Percentiles rank a stretch among this genome's conserved stretches.
These are phyloP conservation scores for Blastobotrys parvus DNA, from an alignment of 805 yeast species.

Conservation along the genomic window DNA sequence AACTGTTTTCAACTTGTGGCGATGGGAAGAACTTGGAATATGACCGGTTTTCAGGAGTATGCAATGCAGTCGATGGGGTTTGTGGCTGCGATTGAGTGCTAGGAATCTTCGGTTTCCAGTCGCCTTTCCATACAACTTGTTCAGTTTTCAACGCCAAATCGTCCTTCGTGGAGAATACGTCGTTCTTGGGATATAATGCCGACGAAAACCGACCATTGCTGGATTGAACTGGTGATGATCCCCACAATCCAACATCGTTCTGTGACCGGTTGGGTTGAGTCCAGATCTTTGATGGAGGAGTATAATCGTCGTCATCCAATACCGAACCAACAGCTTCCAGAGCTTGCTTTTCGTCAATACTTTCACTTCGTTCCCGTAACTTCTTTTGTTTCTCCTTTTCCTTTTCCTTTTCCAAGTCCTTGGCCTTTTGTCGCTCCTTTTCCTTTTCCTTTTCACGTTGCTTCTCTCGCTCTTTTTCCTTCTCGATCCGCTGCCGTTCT, in stretches of 20 bases:
- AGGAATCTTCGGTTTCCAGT: not conserved
- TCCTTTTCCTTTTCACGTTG: constrained; percentile 5
- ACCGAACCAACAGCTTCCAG: constrained; percentile 4
- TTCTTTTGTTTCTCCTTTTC: constrained; percentile 1
- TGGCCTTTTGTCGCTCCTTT: constrained; percentile 3
- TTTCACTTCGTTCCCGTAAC: constrained; percentile 1
- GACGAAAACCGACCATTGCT: not conserved
- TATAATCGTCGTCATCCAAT: constrained; percentile 4
- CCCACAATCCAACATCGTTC: not conserved
- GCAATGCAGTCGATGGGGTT: constrained; percentile 1
- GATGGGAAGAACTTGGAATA: constrained; percentile 14
- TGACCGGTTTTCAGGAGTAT: constrained; percentile 2
- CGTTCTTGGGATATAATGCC: not conserved
- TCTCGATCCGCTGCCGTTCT: not conserved
- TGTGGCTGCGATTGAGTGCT: constrained; percentile 1
- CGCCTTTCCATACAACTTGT: not conserved
- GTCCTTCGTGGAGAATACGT: constrained; percentile 4
- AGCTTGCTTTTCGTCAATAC: constrained; percentile 3
- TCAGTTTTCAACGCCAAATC: not conserved
- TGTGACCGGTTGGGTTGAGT: not conserved
- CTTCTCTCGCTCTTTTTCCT: constrained; percentile 1
- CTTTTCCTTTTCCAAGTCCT: constrained; percentile 2
- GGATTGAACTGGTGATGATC: not conserved
- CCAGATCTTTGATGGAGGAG: not conserved
- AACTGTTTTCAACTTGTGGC: constrained; percentile 3